Evolutionary conservation across 192 early-diverging fungal genomes (phyloP), one percentile per base, ranked within the genome.

Genomic region (Rhizoclosmatium sp.): DNA sequence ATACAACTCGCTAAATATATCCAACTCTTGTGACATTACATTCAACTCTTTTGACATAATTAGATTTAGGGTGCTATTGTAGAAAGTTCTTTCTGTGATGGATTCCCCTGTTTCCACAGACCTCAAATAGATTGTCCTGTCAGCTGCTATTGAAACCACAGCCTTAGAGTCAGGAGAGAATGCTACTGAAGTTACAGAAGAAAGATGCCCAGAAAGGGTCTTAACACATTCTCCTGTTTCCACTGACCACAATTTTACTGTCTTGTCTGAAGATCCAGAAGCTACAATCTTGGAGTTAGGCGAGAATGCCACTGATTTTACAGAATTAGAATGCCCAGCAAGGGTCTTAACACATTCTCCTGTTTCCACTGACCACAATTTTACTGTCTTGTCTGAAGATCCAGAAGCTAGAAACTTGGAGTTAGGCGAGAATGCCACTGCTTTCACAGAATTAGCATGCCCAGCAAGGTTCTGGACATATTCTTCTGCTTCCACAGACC

Each of bases 341-440:
- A 65, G 19, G 0, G 67, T 69, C 10, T 31, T 10, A 0, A 41
- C 0, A 47, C 67, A 69, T 23, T 69, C 67, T 12, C 67, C 67
- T 16, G 21, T 69, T 7, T 31, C 45, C 0, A 41, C 31, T 16
- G 31, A 39, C 95, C 95, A 97, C 51, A 96, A 85, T 64, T 92
- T 93, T 54, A 95, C 77, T 19, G 93, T 94, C 78, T 91, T 91
- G 82, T 97, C 95, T 70, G 93, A 78, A 69, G 93, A 94, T 45
- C 94, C 95, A 65, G 93, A 93, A 16, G 94, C 93, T 48, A 97
- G 92, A 44, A 85, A 90, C 49, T 85, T 82, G n/a, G 95, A 94
- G 73, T 94, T 92, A 9, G 90, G 86, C 69, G 89, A 91, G 80
- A 93, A 40, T n/a, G n/a, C n/a, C n/a, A n/a, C n/a, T n/a, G n/a